These are phyloP conservation scores for Boletus mariae DNA, from an alignment of 1,284 basidiomycete genomes.

Conservation along the genomic window DNA sequence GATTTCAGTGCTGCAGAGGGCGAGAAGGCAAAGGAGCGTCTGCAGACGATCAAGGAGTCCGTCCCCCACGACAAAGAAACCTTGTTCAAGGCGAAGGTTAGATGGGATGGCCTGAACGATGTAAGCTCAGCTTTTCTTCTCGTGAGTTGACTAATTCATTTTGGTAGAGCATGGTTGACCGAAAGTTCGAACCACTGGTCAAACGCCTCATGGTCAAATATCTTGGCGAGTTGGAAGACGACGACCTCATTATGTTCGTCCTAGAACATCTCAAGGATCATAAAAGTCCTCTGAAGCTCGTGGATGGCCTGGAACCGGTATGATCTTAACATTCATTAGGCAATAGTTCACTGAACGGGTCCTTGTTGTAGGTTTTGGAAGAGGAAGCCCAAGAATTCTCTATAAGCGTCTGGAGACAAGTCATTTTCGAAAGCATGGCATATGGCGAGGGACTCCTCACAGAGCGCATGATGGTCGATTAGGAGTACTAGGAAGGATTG, in stretches of 20 bases:
- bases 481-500: slow-evolving; percentile 18
- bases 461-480: slow-evolving; percentile 73
- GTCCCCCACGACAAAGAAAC: slow-evolving; percentile 71
- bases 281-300: slow-evolving; percentile 74
- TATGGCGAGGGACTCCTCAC: slow-evolving; percentile 81
- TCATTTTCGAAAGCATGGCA: slow-evolving; percentile 88
- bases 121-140: slow-evolving; percentile 48
- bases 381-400: slow-evolving; percentile 80
- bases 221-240: slow-evolving; percentile 83
- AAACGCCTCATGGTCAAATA: slow-evolving; percentile 78
- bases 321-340: slow-evolving; percentile 32
- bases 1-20: slow-evolving; percentile 80
- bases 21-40: slow-evolving; percentile 71
- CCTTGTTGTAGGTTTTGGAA: slow-evolving; percentile 67
- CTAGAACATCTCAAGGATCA: slow-evolving; percentile 85
- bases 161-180: slow-evolving; percentile 65
- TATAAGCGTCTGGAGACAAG: slow-evolving; percentile 79
- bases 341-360: slow-evolving; percentile 2
- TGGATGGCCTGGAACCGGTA: slow-evolving; percentile 86
- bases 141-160: slow-evolving; percentile 2
- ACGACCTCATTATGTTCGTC: slow-evolving; percentile 87
- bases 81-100: slow-evolving; percentile 75
- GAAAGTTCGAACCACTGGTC: slow-evolving; percentile 78
- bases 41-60: slow-evolving; percentile 69
- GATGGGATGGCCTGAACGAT: slow-evolving; percentile 84